A percentile compares a stretch with the other conserved stretches of the same genome.
Evolutionary conservation across 805 yeast species (phyloP).

Genomic region (Pichia phayaonensis): DNA sequence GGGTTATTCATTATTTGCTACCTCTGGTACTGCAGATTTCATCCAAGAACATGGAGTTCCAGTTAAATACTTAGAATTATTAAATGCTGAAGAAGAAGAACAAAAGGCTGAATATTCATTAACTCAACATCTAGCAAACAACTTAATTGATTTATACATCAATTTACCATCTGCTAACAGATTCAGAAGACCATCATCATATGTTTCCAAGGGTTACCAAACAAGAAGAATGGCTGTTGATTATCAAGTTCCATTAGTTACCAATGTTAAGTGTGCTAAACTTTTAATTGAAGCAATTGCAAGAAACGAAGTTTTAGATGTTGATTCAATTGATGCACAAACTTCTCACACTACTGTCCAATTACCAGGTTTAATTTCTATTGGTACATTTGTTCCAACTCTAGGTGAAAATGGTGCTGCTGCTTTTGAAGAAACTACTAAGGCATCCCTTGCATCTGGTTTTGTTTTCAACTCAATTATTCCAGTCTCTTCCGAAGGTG

Average conservation of each 20-base stretch:
- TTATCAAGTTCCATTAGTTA: slow-evolving; percentile 93
- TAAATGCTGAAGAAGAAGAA: slow-evolving; percentile 58
- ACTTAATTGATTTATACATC: slow-evolving; percentile 91
- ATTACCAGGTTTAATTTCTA: slow-evolving; percentile 81
- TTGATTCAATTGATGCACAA: slow-evolving; percentile 77
- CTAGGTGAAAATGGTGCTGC: slow-evolving; percentile 40
- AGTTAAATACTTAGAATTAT: slow-evolving; percentile 88
- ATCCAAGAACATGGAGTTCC: slow-evolving; percentile 91
- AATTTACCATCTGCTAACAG: slow-evolving; percentile 95
- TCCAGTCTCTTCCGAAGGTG: slow-evolving; percentile 62
- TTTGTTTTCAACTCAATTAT: slow-evolving; percentile 78
- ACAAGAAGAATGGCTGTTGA: slow-evolving; percentile 99
- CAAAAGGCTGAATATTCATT: slow-evolving; percentile 91
- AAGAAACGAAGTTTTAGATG: slow-evolving; percentile 59
- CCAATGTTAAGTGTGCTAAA: slow-evolving; percentile 97
- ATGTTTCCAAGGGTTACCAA: slow-evolving; percentile 94
- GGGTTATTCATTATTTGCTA: slow-evolving; percentile 90
- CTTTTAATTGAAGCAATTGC: slow-evolving; percentile 90
- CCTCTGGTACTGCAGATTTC: slow-evolving; percentile 99
- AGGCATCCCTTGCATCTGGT: slow-evolving; percentile 72
- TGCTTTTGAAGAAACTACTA: slow-evolving; percentile 62
- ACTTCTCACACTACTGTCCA: slow-evolving; percentile 77
- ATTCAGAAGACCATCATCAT: slow-evolving; percentile 97
- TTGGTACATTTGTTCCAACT: slow-evolving; percentile 71
- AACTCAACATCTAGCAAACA: slow-evolving; percentile 93